phyloP scores from a whole-genome alignment of 768 basidiomycete species.

The Suillus subalutaceus region DNA sequence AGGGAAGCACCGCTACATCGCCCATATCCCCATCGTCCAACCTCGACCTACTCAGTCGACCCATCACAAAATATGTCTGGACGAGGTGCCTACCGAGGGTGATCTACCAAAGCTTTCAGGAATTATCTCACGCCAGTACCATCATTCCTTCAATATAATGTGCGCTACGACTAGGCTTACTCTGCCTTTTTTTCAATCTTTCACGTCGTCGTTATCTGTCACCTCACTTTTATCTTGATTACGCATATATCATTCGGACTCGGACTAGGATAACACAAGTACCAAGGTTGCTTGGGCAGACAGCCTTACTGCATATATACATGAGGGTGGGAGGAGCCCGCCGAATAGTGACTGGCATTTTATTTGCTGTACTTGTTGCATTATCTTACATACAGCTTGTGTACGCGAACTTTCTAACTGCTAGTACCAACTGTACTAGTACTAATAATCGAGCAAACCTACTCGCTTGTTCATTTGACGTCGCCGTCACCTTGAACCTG shows the following conservation, averaged over 20 bases:
- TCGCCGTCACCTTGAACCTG: background rate
- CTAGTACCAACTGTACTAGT: background rate
- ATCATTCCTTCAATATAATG: background rate
- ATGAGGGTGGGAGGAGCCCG: slow-evolving; percentile 10
- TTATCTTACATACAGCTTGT: slow-evolving; percentile 9
- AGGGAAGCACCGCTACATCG: slow-evolving; percentile 69
- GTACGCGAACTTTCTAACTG: slow-evolving; percentile 3
- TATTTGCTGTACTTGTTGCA: slow-evolving; percentile 10
- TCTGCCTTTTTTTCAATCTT: slow-evolving; percentile 5
- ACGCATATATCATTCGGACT: slow-evolving; percentile 17
- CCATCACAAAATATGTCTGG: slow-evolving; percentile 31
- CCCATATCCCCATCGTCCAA: slow-evolving; percentile 40
- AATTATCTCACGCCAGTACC: slow-evolving; percentile 10
- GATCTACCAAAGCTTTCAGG: background rate
- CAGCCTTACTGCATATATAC: slow-evolving; percentile 11
- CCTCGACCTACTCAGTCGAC: slow-evolving; percentile 19
- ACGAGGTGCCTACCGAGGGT: slow-evolving; percentile 31
- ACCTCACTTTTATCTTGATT: slow-evolving; percentile 17
- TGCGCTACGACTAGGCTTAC: slow-evolving; percentile 21
- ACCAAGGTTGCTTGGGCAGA: slow-evolving; percentile 11
- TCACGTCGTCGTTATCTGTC: slow-evolving; percentile 16
- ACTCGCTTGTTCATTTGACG: slow-evolving; percentile 8
- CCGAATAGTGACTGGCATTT: slow-evolving; percentile 14
- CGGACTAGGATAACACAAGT: background rate
- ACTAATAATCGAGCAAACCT: slow-evolving; percentile 5